phyloP scores from a whole-genome alignment of 2,329 filamentous ascomycete genomes.

The Diaporthe ampelina region DNA sequence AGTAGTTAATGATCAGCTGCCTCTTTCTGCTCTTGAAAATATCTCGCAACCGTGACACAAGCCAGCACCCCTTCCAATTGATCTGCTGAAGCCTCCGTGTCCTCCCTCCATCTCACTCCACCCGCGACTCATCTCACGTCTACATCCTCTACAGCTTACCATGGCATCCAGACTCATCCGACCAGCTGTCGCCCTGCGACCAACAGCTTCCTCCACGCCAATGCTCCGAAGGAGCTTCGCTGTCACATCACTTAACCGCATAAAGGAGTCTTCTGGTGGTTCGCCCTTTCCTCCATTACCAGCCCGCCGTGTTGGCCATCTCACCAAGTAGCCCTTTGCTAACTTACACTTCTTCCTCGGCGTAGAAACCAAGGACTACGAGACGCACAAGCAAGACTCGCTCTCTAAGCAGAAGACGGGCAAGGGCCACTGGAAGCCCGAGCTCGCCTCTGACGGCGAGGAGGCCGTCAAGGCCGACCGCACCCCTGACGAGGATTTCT shows the following conservation, averaged over 20 bases:
- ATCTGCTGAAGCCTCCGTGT: conserved; percentile 2
- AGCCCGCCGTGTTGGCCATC: neutral
- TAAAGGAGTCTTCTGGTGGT: conserved; percentile 42
- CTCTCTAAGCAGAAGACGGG: conserved; percentile 78
- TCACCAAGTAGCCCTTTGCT: neutral
- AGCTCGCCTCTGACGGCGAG: conserved; percentile 84
- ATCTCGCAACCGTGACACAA: neutral
- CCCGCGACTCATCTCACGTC: neutral
- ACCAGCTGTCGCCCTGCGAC: conserved; percentile 36
- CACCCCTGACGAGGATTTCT: conserved; percentile 57
- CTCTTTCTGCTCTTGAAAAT: neutral
- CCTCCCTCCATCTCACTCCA: neutral
- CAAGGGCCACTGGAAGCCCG: conserved; percentile 81
- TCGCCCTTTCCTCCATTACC: neutral
- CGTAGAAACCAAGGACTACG: conserved; percentile 55
- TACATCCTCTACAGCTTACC: neutral
- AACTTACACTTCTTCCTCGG: neutral
- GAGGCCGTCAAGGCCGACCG: conserved; percentile 81
- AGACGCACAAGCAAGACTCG: conserved; percentile 73
- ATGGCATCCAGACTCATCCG: conserved; percentile 40
- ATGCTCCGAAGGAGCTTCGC: conserved; percentile 36
- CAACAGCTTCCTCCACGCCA: conserved; percentile 16
- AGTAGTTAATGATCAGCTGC: conserved; percentile 16
- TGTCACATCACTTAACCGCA: conserved; percentile 35
- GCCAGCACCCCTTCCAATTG: conserved; percentile 8